phyloP scores from a whole-genome alignment of 441 rosid species.

The Sinapis alba region DNA sequence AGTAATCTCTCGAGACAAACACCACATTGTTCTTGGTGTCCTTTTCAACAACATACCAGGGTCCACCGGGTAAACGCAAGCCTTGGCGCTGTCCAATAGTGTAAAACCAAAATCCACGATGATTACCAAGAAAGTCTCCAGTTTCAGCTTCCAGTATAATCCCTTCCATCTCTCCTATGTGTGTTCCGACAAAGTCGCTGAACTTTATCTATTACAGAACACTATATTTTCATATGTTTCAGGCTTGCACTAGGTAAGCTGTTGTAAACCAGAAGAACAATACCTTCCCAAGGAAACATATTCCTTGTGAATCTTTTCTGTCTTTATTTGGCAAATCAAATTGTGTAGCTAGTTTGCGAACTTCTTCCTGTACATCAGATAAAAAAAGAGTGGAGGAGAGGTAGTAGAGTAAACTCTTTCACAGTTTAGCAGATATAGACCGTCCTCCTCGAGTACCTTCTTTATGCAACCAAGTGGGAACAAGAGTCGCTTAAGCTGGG shows the following conservation, averaged over 20 bases:
- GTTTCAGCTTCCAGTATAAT: constrained; percentile 90
- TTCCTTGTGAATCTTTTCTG: constrained; percentile 95
- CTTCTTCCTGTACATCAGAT: constrained; percentile 81
- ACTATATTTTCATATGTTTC: constrained; percentile 22
- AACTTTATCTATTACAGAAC: constrained; percentile 67
- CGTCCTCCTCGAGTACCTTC: constrained; percentile 53
- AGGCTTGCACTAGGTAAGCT: constrained; percentile 18
- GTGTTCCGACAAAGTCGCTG: constrained; percentile 86
- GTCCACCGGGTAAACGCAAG: constrained; percentile 91
- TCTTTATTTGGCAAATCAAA: constrained; percentile 84
- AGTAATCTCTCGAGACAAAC: constrained; percentile 89
- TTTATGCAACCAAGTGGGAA: constrained; percentile 84
- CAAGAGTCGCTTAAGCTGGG: constrained; percentile 72
- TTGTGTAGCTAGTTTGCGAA: constrained; percentile 69
- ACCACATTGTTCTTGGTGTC: constrained; percentile 78
- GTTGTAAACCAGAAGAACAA: neutral
- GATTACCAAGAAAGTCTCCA: constrained; percentile 87
- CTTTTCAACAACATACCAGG: constrained; percentile 97
- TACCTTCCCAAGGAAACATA: constrained; percentile 99
- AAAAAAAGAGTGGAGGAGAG: too few species aligned
- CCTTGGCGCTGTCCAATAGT: constrained; percentile 96
- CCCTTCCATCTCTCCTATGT: constrained; percentile 94
- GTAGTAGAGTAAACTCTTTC: too few species aligned
- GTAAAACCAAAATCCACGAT: constrained; percentile 95
- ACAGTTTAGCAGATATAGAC: too few species aligned